A percentile compares a stretch with the other conserved stretches of the same genome.
Evolutionary conservation across 2,329 filamentous ascomycete species (phyloP).

Genomic region (Penicillium sp.): DNA sequence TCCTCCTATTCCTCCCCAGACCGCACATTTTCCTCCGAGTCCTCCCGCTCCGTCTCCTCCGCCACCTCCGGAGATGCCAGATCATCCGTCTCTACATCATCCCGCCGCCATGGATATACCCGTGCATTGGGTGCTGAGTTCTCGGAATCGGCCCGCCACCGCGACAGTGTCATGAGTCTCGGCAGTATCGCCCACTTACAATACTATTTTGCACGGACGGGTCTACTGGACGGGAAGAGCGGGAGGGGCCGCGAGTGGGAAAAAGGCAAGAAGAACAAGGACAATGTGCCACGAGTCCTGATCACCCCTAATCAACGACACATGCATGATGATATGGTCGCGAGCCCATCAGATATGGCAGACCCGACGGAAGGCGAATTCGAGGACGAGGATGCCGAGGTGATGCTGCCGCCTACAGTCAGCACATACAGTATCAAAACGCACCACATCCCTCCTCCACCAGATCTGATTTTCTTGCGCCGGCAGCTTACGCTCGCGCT

Average conservation of each 20-base stretch:
- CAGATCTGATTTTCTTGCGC: conserved; percentile 76
- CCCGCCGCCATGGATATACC: conserved; percentile 74
- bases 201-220: conserved; percentile 96
- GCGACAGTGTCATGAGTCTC: conserved; percentile 93
- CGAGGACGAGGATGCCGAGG: conserved; percentile 57
- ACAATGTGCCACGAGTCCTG: conserved; percentile 42
- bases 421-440: conserved; percentile 91
- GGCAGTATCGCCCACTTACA: conserved; percentile 97
- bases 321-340: conserved; percentile 46
- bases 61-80: conserved; percentile 42
- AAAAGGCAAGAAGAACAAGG: conserved; percentile 48
- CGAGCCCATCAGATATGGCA: conserved; percentile 49
- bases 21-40: conserved; percentile 47
- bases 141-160: conserved; percentile 80
- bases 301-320: conserved; percentile 40
- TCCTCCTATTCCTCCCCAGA: conserved; percentile 45
- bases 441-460: conserved; percentile 77
- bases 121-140: conserved; percentile 85
- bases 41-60: conserved; percentile 46
- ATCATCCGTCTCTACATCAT: conserved; percentile 43
- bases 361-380: conserved; percentile 47
- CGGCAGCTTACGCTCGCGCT: conserved; percentile 66
- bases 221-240: conserved; percentile 88
- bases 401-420: conserved; percentile 92
- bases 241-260: conserved; percentile 71